These are phyloP conservation scores for Fusarium duplospermum DNA, from an alignment of 2,329 filamentous ascomycete genomes.

Conservation along the genomic window DNA sequence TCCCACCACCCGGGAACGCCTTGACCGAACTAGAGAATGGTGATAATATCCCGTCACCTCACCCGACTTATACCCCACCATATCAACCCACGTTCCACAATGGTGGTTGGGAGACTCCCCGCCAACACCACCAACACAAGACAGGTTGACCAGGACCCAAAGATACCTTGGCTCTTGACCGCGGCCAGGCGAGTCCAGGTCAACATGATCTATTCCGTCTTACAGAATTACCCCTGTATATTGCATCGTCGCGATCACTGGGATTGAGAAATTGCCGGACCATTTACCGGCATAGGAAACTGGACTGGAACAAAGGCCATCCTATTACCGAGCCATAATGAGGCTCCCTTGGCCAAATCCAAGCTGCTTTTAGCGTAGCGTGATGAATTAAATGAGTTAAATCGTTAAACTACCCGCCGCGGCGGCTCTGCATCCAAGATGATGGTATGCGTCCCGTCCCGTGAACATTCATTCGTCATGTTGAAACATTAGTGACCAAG, in stretches of 20 bases:
- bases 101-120: not conserved
- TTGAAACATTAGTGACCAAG: too few species aligned
- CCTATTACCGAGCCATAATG: not conserved
- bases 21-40: not conserved
- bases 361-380: not conserved
- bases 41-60: not conserved
- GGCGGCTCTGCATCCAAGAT: too few species aligned
- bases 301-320: not conserved
- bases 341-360: not conserved
- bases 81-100: not conserved
- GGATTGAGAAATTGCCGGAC: not conserved
- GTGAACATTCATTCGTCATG: too few species aligned
- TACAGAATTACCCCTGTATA: not conserved
- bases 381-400: not conserved
- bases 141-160: not conserved
- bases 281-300: not conserved
- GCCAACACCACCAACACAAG: not conserved
- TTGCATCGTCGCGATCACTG: not conserved
- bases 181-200: not conserved
- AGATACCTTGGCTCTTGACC: not conserved
- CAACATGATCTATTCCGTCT: not conserved
- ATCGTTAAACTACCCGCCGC: not conserved
- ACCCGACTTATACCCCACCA: not conserved
- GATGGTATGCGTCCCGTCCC: too few species aligned
- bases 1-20: not conserved